phyloP scores from a whole-genome alignment of 352 stramenopile species.

The Pythium utonaiense region DNA sequence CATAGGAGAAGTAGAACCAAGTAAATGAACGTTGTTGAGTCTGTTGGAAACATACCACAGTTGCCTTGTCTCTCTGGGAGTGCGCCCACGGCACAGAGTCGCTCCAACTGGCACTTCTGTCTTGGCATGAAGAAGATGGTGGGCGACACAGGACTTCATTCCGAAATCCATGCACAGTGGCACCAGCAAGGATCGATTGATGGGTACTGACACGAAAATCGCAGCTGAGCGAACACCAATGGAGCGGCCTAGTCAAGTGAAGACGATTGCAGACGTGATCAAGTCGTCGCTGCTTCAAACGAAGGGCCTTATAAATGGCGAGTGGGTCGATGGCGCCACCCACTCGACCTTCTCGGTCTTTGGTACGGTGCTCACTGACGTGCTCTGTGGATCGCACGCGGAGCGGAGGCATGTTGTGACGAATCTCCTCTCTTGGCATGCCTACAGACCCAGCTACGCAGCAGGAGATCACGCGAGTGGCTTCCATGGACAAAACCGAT shows the following conservation, averaged over 20 bases:
- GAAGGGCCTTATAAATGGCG: conserved; percentile 66
- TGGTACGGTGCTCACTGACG: conserved; percentile 22
- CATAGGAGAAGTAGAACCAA: not conserved
- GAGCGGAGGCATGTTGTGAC: no score
- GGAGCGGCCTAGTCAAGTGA: not conserved
- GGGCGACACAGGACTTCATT: no score
- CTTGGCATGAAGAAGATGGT: no score
- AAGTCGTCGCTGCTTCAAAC: conserved; percentile 60
- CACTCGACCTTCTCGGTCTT: conserved; percentile 52
- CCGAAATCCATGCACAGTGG: no score
- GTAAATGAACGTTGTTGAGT: conserved; percentile 1
- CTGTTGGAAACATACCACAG: no score
- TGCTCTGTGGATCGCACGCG: no score
- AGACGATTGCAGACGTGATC: conserved; percentile 31
- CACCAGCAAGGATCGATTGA: no score
- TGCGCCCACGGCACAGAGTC: not conserved
- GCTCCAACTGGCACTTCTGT: not conserved
- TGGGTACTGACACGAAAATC: not conserved
- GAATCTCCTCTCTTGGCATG: not conserved
- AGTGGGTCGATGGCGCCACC: conserved; percentile 59
- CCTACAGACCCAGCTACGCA: conserved; percentile 65
- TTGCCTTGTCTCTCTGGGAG: no score
- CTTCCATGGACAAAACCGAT: conserved; percentile 64
- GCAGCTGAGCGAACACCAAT: not conserved
- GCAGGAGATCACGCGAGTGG: conserved; percentile 55